phyloP scores from a whole-genome alignment of 768 basidiomycete genomes.

The Jaapia argillacea region DNA sequence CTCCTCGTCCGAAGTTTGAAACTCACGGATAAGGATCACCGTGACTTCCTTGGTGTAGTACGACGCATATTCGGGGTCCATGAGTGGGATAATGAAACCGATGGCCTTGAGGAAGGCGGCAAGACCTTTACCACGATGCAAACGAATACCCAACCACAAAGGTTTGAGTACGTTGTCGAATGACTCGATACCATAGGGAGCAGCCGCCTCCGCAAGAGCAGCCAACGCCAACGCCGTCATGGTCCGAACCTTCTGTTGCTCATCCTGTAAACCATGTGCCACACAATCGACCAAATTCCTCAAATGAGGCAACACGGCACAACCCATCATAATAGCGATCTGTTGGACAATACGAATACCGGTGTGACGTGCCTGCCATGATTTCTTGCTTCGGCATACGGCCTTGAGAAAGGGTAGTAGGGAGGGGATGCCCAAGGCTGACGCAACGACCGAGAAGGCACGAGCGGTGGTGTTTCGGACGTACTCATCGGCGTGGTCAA shows the following conservation, averaged over 20 bases:
- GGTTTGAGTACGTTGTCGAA: conserved; percentile 97
- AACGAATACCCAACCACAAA: conserved; percentile 87
- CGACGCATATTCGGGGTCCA: conserved; percentile 99
- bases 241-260: conserved; percentile 93
- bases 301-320: conserved; percentile 93
- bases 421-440: conserved; percentile 95
- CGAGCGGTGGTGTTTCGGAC: conserved; percentile 98
- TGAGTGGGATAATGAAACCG: conserved; percentile 98
- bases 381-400: conserved; percentile 97
- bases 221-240: conserved; percentile 92
- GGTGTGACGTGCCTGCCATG: conserved; percentile 98
- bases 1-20: conserved; percentile 98
- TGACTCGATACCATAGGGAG: conserved; percentile 98
- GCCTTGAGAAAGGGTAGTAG: conserved; percentile 97
- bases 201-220: conserved; percentile 92
- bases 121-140: conserved; percentile 90
- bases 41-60: conserved; percentile 99
- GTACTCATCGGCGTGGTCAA: conserved; percentile 98
- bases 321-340: conserved; percentile 99
- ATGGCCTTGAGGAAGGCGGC: conserved; percentile 97
- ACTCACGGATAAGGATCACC: conserved; percentile 94
- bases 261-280: conserved; percentile 85
- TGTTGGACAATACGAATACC: conserved; percentile 99
- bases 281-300: conserved; percentile 96
- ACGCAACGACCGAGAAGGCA: conserved; percentile 97